These are phyloP conservation scores for Hura crepitans DNA, from an alignment of 441 rosid genomes.

Conservation along the genomic window DNA sequence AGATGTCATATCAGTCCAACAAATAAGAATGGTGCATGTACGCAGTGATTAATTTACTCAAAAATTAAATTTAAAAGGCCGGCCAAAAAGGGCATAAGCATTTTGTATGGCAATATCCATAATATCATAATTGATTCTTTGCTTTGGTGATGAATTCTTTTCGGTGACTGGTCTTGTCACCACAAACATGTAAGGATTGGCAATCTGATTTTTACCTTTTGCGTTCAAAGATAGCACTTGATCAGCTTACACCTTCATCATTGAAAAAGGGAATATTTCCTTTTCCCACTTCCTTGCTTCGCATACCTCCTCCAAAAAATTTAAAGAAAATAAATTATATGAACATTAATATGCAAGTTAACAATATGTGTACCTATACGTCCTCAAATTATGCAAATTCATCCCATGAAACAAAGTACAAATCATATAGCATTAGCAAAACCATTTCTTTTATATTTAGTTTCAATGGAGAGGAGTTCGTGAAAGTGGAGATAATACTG, in stretches of 20 bases:
- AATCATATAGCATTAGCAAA: too few relatives aligned
- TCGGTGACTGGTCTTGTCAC: constrained; percentile 8
- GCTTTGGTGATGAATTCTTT: not conserved
- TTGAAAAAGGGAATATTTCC: too few relatives aligned
- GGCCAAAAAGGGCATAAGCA: not conserved
- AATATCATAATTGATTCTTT: not conserved
- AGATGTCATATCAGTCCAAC: not conserved
- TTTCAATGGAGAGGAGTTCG: not conserved
- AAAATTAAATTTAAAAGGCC: not conserved
- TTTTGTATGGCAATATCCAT: not conserved
- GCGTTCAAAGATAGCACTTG: not conserved
- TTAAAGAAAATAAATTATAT: too few relatives aligned
- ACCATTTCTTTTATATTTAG: too few relatives aligned
- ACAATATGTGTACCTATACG: too few relatives aligned
- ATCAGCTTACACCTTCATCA: not conserved
- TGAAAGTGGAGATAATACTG: too few relatives aligned
- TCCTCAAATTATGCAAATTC: too few relatives aligned
- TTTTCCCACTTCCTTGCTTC: too few relatives aligned
- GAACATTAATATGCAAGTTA: too few relatives aligned
- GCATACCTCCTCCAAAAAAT: too few relatives aligned
- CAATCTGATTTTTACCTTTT: not conserved
- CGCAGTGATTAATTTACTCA: not conserved
- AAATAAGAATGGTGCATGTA: not conserved
- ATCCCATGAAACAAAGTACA: too few relatives aligned
- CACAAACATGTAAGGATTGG: not conserved